A percentile compares a stretch with the other conserved stretches of the same genome.
phyloP scores from a whole-genome alignment of 306 rosid genomes.

The Cicer cuneatum region DNA sequence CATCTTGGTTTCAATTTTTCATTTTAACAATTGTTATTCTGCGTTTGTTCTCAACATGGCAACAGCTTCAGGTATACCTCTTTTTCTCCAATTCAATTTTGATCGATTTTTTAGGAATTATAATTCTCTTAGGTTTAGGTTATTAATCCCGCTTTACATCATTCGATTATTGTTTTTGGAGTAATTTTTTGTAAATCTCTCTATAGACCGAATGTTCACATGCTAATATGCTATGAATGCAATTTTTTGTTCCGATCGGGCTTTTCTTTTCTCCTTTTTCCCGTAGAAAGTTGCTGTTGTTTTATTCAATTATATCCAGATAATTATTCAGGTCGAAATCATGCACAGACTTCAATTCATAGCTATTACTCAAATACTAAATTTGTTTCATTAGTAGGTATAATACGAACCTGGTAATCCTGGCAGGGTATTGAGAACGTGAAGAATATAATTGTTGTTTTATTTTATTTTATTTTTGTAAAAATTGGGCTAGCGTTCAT shows the following conservation, averaged over 20 bases:
- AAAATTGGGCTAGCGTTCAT: background rate
- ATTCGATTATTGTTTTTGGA: background rate
- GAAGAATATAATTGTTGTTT: too few relatives aligned
- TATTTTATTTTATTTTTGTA: background rate
- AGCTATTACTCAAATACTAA: too few relatives aligned
- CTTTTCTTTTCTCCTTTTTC: background rate
- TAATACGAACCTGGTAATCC: too few relatives aligned
- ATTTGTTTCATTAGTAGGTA: too few relatives aligned
- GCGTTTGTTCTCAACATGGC: background rate
- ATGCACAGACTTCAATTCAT: too few relatives aligned
- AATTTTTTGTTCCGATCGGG: background rate
- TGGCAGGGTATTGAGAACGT: too few relatives aligned
- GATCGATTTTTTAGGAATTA: background rate
- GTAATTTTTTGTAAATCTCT: too few relatives aligned
- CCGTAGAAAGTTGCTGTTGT: background rate
- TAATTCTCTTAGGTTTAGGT: conserved; percentile 20
- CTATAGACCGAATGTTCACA: too few relatives aligned
- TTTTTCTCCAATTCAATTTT: background rate
- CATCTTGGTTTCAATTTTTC: background rate
- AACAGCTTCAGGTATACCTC: background rate
- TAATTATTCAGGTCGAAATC: too few relatives aligned
- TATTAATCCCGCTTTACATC: background rate
- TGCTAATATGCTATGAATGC: background rate
- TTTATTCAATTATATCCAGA: background rate
- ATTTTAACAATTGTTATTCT: background rate